Percentiles rank a stretch among this genome's conserved stretches.
phyloP scores from a whole-genome alignment of 2,329 filamentous ascomycete species.

The Verruconis gallopava region DNA sequence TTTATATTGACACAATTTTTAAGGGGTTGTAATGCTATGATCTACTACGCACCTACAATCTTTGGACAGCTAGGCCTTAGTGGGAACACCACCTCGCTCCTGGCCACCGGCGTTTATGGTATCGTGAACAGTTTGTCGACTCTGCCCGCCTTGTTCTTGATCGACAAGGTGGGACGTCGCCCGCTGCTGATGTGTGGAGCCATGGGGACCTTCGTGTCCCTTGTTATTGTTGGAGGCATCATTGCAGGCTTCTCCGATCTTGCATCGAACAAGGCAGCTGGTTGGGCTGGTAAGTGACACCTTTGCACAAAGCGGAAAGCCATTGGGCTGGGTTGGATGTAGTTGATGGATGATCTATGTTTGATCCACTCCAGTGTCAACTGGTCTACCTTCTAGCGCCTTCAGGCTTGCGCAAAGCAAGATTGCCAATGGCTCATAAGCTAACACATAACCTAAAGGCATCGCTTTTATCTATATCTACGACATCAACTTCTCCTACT shows the following conservation, averaged over 20 bases:
- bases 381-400: too few relatives aligned
- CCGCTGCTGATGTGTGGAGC: slow-evolving; percentile 54
- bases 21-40: slow-evolving; percentile 37
- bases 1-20: background rate
- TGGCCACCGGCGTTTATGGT: slow-evolving; percentile 63
- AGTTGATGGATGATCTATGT: too few relatives aligned
- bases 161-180: slow-evolving; percentile 50
- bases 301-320: too few relatives aligned
- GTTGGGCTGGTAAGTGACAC: too few relatives aligned
- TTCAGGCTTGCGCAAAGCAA: too few relatives aligned
- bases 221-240: slow-evolving; percentile 18
- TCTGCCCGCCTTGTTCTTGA: slow-evolving; percentile 54
- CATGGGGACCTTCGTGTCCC: slow-evolving; percentile 30
- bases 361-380: too few relatives aligned
- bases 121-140: slow-evolving; percentile 58
- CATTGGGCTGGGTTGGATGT: too few relatives aligned
- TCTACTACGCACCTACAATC: slow-evolving; percentile 59
- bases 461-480: slow-evolving; percentile 21
- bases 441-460: too few relatives aligned
- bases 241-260: slow-evolving; percentile 17
- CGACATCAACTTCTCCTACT: slow-evolving; percentile 18
- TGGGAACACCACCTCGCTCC: slow-evolving; percentile 45
- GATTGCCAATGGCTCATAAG: too few relatives aligned
- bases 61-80: slow-evolving; percentile 52
- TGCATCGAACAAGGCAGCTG: background rate